phyloP scores from a whole-genome alignment of 345 rosid genomes.

The Arabidopsis arenosa region DNA sequence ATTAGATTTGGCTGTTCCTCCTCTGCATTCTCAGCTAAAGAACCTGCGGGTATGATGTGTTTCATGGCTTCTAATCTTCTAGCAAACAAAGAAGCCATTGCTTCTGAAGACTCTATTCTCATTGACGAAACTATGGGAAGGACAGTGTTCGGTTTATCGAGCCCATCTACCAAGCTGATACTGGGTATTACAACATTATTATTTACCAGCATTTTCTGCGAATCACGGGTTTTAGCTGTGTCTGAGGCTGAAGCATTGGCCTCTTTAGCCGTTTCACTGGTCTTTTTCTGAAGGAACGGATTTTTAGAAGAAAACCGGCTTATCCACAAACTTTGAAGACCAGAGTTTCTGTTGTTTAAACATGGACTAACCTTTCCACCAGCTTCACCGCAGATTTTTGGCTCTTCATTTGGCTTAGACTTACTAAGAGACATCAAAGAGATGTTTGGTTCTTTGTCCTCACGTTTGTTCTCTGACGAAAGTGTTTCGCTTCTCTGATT shows the following conservation, averaged over 20 bases:
- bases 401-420: slow-evolving; percentile 42
- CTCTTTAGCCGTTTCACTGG: slow-evolving; percentile 15
- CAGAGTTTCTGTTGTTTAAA: slow-evolving; percentile 51
- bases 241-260: slow-evolving; percentile 31
- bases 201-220: slow-evolving; percentile 37
- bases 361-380: slow-evolving; percentile 47
- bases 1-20: slow-evolving; percentile 24
- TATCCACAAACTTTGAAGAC: slow-evolving; percentile 73
- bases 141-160: slow-evolving; percentile 42
- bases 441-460: slow-evolving; percentile 47
- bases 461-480: slow-evolving; percentile 47
- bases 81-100: slow-evolving; percentile 67
- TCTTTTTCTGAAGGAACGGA: slow-evolving; percentile 40
- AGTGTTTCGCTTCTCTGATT: slow-evolving; percentile 38
- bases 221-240: slow-evolving; percentile 17
- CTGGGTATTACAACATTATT: slow-evolving; percentile 42
- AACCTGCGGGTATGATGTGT: slow-evolving; percentile 51
- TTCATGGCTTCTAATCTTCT: slow-evolving; percentile 79
- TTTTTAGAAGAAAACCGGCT: slow-evolving; percentile 66
- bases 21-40: slow-evolving; percentile 44
- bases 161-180: slow-evolving; percentile 43
- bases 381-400: slow-evolving; percentile 36
- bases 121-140: slow-evolving; percentile 46
- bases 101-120: slow-evolving; percentile 60
- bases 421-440: slow-evolving; percentile 51